Evolutionary conservation across 306 rosid species (phyloP), one percentile per base, ranked within the genome.

Genomic region (Carpinus viminea): DNA sequence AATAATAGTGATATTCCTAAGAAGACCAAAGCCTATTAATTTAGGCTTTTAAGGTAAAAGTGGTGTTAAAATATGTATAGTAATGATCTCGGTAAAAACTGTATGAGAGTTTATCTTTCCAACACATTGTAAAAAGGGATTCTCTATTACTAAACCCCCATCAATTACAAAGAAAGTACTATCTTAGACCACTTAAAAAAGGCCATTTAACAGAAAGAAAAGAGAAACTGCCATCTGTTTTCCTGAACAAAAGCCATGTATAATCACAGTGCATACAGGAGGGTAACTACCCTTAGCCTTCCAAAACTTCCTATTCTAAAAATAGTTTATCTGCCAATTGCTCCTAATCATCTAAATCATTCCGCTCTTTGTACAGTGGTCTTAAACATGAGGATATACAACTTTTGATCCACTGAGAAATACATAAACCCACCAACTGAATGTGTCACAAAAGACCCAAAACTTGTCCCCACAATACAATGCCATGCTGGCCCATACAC

Each of bases 401-500:
- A 60, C 86, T 93, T 95, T 79, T 93, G 90, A 88, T 92, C 99
- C 94, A 93, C 80, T 48, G 99, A 90, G 84, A 95, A 93, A 86
- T 95, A 95, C 75, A 95, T 86, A 79, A 95, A 95, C 18, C 98
- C 97, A 61, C 98, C 97, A 43, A 87, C 94, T 1, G 98, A 93
- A 86, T 95, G 98, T 2, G 99, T 95, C 70, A 95, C 99, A 85
- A 90, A 95, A 26, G 99, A 95, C 69, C 99, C 99, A 88, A 95
- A 95, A 83, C 98, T 89, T 72, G 88, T 87, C 84, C 99, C 99
- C 61, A 95, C 98, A 68, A 95, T 93, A 76, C 99, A 91, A 79
- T 95, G 99, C 99, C 99, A 95, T 52, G 98, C 99, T 54, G 99
- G 99, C 62, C 99, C 99, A 83, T 95, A 95, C 10, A 84, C 91